phyloP scores from a whole-genome alignment of 1,284 basidiomycete genomes.

The Cutaneotrichosporon sp. region DNA sequence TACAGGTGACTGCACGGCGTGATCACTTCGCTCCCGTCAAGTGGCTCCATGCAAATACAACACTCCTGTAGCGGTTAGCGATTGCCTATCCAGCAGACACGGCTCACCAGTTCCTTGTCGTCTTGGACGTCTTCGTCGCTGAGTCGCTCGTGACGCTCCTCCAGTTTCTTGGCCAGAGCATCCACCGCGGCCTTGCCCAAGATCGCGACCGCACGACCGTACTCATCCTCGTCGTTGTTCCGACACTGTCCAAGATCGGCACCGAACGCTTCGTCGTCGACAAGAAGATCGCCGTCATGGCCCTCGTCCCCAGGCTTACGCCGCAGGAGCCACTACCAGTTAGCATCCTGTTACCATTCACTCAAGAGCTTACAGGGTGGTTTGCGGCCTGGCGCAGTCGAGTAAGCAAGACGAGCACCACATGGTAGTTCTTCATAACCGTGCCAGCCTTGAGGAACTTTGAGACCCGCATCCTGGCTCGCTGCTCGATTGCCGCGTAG shows the following conservation, averaged over 20 bases:
- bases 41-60: slow-evolving; percentile 44
- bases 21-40: slow-evolving; percentile 38
- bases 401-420: slow-evolving; percentile 45
- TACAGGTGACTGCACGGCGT: slow-evolving; percentile 48
- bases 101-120: slow-evolving; percentile 19
- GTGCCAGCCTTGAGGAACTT: slow-evolving; percentile 48
- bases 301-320: slow-evolving; percentile 33
- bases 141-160: slow-evolving; percentile 31
- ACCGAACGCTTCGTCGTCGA: slow-evolving; percentile 40
- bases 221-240: slow-evolving; percentile 32
- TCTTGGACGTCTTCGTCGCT: slow-evolving; percentile 17
- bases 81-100: background rate
- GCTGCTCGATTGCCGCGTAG: slow-evolving; percentile 46
- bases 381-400: slow-evolving; percentile 42
- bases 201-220: slow-evolving; percentile 31
- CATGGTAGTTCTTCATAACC: slow-evolving; percentile 48
- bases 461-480: slow-evolving; percentile 47
- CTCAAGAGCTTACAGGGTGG: slow-evolving; percentile 30
- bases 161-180: slow-evolving; percentile 31
- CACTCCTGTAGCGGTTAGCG: slow-evolving; percentile 31
- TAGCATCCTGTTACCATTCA: background rate
- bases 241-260: slow-evolving; percentile 24
- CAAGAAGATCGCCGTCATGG: slow-evolving; percentile 34
- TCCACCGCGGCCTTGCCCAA: slow-evolving; percentile 35
- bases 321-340: slow-evolving; percentile 37